Percentiles rank a stretch among this genome's conserved stretches.
Evolutionary conservation across 2,329 filamentous ascomycete species (phyloP).

Genomic region (Helotiales sp.): DNA sequence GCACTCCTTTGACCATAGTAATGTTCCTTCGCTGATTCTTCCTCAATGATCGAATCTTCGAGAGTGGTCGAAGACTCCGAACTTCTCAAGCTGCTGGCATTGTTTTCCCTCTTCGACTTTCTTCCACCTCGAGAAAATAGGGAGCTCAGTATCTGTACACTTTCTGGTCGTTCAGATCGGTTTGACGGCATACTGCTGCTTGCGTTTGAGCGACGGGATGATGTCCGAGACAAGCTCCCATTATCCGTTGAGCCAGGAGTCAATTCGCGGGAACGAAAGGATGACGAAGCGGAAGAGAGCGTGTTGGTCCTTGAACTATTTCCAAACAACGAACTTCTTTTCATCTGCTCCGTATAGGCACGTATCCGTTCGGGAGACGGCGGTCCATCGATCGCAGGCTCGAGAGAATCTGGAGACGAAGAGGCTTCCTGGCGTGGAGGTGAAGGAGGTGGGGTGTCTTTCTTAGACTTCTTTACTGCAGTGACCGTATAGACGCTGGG

Average conservation of each 20-base stretch:
- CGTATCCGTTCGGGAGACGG: conserved; percentile 61
- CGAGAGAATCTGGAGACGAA: conserved; percentile 46
- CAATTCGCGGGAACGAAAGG: conserved; percentile 46
- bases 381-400: conserved; percentile 59
- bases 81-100: conserved; percentile 21
- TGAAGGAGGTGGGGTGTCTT: conserved; percentile 10
- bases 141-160: conserved; percentile 57
- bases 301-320: conserved; percentile 47
- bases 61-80: conserved; percentile 17
- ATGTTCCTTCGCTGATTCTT: conserved; percentile 25
- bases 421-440: conserved; percentile 9
- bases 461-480: conserved; percentile 16
- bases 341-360: conserved; percentile 59
- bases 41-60: conserved; percentile 12
- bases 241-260: conserved; percentile 28
- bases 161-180: conserved; percentile 55
- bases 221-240: conserved; percentile 51
- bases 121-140: conserved; percentile 55
- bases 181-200: conserved; percentile 52
- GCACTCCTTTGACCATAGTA: conserved; percentile 21
- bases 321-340: conserved; percentile 49
- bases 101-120: conserved; percentile 51
- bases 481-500: conserved; percentile 15
- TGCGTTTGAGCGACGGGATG: conserved; percentile 55
- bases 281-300: conserved; percentile 57